Base-by-base conservation (phyloP, 2,329 filamentous ascomycete genomes). In the Scedosporium boydii region DNA sequence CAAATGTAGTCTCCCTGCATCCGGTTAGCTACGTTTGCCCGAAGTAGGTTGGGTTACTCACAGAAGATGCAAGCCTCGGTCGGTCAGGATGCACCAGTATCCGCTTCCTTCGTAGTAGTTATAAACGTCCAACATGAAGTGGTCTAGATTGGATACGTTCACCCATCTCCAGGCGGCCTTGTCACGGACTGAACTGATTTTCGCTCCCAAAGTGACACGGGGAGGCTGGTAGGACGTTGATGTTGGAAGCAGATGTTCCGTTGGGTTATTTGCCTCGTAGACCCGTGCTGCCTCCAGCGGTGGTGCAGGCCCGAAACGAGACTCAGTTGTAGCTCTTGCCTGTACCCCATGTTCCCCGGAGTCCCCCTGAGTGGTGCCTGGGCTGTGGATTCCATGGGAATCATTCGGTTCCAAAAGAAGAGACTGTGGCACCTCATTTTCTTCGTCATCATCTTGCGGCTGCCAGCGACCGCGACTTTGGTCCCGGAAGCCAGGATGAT, bases 131-230 rank as follows among this genome's bases (percentile, higher is more conserved):
- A 85, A 83, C 70, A 96, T 86, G 72, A 96, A 97, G 68, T 86
- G 88, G 74, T 97, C 93, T 61, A 97, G 79, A 70, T 96, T 95
- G 44, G 90, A 86, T 63, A 95, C 90, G 70, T 96, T 96, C 62
- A 90, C 90, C 90, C 93, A 97, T 74, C 90, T 84, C 88, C 91
- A 97, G 78, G 96, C 85, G 3, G 93, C 92, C 73, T 87, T 89
- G 70, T 93, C 89, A 73, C 86, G 86, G 12, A 42, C 41, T n/a
- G 55, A 62, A n/a, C 41, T 26, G 34, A 53, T 27, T 21, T 77
- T 76, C 60, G 71, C 75, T 9, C 73, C 74, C 1, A 71, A 65
- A 21, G 73, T 63, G 16, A 69, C 62, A 55, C 68, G 65, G 69
- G 69, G 63, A 68, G 68, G 44, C 46, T 73, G n/a, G 26, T 72